phyloP scores from a whole-genome alignment of 2,329 filamentous ascomycete genomes.

The Ceratocystis diversiconidia region DNA sequence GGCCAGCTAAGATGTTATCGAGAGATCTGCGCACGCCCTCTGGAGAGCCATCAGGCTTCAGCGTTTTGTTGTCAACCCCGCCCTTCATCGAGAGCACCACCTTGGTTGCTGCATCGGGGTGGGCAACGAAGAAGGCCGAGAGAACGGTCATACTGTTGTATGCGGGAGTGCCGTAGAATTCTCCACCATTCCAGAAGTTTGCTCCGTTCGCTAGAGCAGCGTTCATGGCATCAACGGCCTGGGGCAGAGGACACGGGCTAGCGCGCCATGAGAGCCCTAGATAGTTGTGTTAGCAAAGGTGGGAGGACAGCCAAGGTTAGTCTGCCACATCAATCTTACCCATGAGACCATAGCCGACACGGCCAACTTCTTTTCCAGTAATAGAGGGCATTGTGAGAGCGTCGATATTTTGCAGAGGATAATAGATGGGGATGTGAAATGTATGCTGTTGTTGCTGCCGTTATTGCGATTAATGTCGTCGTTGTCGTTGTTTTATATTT shows the following conservation, averaged over 20 bases:
- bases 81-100: conserved; percentile 51
- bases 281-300: neutral
- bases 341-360: conserved; percentile 42
- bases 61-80: conserved; percentile 27
- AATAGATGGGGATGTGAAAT: neutral
- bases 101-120: conserved; percentile 49
- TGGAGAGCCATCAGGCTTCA: conserved; percentile 36
- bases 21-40: conserved; percentile 42
- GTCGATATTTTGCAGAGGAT: neutral
- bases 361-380: conserved; percentile 33
- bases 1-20: conserved; percentile 38
- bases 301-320: neutral
- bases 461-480: too few species aligned
- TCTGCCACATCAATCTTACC: conserved; percentile 25
- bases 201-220: conserved; percentile 33
- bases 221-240: conserved; percentile 41
- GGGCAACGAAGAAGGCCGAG: conserved; percentile 46
- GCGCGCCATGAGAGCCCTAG: conserved; percentile 33
- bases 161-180: conserved; percentile 48
- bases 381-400: conserved; percentile 23
- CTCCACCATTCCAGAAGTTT: conserved; percentile 47
- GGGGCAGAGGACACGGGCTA: conserved; percentile 29
- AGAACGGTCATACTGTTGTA: conserved; percentile 46
- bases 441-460: neutral
- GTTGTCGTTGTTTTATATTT: too few species aligned